Evolutionary conservation across 441 rosid genomes (phyloP).

Genomic region (Aquilaria agallochum): DNA sequence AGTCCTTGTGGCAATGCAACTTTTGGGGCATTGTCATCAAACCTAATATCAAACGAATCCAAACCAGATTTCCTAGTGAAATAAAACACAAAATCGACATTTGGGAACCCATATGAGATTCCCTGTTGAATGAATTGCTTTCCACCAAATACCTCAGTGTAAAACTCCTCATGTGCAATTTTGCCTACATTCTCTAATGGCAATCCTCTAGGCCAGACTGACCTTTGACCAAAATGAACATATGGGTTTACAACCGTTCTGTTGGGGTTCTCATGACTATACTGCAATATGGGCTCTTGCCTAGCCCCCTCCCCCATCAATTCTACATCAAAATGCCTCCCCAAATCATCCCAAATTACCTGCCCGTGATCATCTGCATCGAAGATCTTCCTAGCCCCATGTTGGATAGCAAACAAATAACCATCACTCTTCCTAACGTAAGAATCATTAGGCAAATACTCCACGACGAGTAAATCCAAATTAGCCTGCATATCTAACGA

Average conservation of each 20-base stretch:
- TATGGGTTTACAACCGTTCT: constrained; percentile 75
- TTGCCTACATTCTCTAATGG: constrained; percentile 83
- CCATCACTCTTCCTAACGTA: constrained; percentile 73
- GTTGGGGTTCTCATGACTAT: constrained; percentile 60
- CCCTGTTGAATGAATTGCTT: constrained; percentile 57
- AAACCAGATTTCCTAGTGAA: constrained; percentile 61
- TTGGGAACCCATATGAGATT: constrained; percentile 77
- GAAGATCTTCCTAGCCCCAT: constrained; percentile 75
- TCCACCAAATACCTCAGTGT: constrained; percentile 43
- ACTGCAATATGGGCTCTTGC: constrained; percentile 70
- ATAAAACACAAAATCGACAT: constrained; percentile 87
- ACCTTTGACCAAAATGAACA: constrained; percentile 80
- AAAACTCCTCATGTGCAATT: constrained; percentile 66
- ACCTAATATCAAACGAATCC: constrained; percentile 15
- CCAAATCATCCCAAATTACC: constrained; percentile 67
- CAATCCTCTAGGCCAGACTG: constrained; percentile 91
- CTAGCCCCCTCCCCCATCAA: constrained; percentile 63
- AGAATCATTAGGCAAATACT: constrained; percentile 64
- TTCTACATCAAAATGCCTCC: constrained; percentile 76
- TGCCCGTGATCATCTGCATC: constrained; percentile 84
- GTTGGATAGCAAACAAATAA: constrained; percentile 81
- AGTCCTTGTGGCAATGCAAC: too few species aligned
- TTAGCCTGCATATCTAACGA: constrained; percentile 70
- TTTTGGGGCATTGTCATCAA: too few species aligned
- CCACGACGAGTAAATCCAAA: constrained; percentile 53